Evolutionary conservation across 2,329 filamentous ascomycete genomes (phyloP).

Genomic region (Nigrospora oryzae): DNA sequence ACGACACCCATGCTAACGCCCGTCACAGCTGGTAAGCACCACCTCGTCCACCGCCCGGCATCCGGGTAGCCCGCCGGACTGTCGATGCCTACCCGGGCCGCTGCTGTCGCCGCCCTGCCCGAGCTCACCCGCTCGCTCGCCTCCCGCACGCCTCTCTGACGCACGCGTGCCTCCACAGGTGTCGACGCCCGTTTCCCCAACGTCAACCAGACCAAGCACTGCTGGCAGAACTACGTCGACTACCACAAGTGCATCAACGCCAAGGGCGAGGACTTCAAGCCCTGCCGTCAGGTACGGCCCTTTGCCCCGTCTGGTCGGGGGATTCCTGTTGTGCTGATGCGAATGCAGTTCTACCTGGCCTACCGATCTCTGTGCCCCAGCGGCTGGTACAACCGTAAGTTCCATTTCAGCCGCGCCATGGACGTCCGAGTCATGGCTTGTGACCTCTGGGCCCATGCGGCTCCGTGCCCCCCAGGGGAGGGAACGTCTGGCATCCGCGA

Average conservation of each 20-base stretch:
- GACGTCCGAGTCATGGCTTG: too few relatives aligned
- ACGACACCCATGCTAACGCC: slow-evolving; percentile 19
- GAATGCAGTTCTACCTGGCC: slow-evolving; percentile 77
- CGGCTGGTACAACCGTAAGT: slow-evolving; percentile 68
- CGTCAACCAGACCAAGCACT: slow-evolving; percentile 98
- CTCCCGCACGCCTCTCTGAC: background rate
- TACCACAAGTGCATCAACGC: slow-evolving; percentile 99
- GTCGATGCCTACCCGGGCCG: too few relatives aligned
- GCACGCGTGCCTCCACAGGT: slow-evolving; percentile 46
- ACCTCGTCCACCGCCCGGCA: background rate
- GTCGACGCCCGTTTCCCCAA: slow-evolving; percentile 99
- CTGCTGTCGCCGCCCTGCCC: too few relatives aligned
- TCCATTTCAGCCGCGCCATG: too few relatives aligned
- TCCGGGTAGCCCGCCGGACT: too few relatives aligned
- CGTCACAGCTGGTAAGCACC: slow-evolving; percentile 6
- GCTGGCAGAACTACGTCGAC: slow-evolving; percentile 99
- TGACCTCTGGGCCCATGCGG: slow-evolving; percentile 36
- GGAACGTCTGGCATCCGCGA: slow-evolving; percentile 2
- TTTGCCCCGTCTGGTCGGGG: background rate
- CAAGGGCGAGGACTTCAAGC: slow-evolving; percentile 97
- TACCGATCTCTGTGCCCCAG: slow-evolving; percentile 97
- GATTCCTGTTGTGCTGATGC: background rate
- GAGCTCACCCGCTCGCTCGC: too few relatives aligned
- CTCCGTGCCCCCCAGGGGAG: slow-evolving; percentile 2
- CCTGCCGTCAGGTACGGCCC: slow-evolving; percentile 78